A percentile compares a stretch with the other conserved stretches of the same genome.
Evolutionary conservation across 768 basidiomycete genomes (phyloP).

Genomic region (Agrocybe pediades): DNA sequence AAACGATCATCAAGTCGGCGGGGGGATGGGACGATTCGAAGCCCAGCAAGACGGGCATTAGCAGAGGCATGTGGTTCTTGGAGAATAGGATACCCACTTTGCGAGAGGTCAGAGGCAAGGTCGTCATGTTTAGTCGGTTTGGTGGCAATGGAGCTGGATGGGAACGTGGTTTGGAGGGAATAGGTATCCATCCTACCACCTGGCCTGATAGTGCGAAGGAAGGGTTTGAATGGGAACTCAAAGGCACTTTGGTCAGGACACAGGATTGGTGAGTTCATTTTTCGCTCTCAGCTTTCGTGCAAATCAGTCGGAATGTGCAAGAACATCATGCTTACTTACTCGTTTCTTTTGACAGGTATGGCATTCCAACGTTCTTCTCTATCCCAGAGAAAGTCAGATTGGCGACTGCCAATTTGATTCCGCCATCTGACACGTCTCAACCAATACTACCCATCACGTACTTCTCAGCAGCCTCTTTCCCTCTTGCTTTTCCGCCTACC

Average conservation of each 20-base stretch:
- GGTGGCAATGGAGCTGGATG: conserved; percentile 69
- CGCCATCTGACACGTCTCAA: conserved; percentile 22
- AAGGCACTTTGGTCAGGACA: conserved; percentile 65
- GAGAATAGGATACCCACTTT: conserved; percentile 79
- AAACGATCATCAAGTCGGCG: conserved; percentile 60
- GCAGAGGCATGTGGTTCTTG: conserved; percentile 71
- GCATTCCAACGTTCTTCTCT: conserved; percentile 73
- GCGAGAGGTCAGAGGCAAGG: conserved; percentile 85
- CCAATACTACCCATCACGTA: conserved; percentile 74
- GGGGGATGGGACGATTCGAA: conserved; percentile 37
- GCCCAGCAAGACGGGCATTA: conserved; percentile 6
- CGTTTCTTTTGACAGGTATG: conserved; percentile 56
- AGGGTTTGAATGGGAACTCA: conserved; percentile 81
- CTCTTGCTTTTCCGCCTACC: conserved; percentile 74
- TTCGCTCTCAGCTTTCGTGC: conserved; percentile 11
- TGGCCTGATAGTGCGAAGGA: conserved; percentile 82
- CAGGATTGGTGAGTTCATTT: conserved; percentile 75
- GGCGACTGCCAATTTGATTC: conserved; percentile 51
- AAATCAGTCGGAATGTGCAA: no score
- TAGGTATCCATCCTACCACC: conserved; percentile 84
- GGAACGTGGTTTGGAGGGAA: conserved; percentile 65
- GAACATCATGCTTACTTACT: conserved; percentile 3
- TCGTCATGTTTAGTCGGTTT: conserved; percentile 85
- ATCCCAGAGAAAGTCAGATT: conserved; percentile 81
- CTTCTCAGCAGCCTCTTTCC: conserved; percentile 80